Base-by-base conservation (phyloP, 2,329 filamentous ascomycete species). In the Pyrenophora seminiperda region DNA sequence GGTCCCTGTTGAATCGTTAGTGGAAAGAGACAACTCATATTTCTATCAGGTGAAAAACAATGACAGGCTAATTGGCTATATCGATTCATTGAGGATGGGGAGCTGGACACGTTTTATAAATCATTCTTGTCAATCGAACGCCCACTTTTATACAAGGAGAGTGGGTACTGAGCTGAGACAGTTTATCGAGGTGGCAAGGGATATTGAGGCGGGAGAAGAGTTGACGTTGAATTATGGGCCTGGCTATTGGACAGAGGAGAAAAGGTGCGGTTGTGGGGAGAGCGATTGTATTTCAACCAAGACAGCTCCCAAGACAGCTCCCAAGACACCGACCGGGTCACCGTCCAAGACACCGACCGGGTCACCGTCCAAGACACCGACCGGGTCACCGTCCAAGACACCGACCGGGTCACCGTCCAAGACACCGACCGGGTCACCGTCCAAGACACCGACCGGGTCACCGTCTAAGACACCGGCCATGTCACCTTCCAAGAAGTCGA, bases 21-120 rank as follows among this genome's bases (percentile, higher is more conserved):
- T n/a, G n/a, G n/a, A n/a, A n/a, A n/a, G n/a, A n/a, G n/a, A n/a
- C n/a, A n/a, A n/a, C n/a, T n/a, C n/a, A n/a, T n/a, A n/a, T n/a
- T n/a, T n/a, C n/a, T n/a, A n/a, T n/a, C n/a, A n/a, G n/a, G n/a
- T n/a, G 9, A 41, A 27, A 3, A 27, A 4, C 5, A 18, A 24
- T 5, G 38, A 30, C 1, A 13, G 7, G 5, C 1, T n/a, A n/a
- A n/a, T 30, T 11, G 38, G 38, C 7, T 14, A 14, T 10, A 11
- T 48, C 1, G 30, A 48, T 38, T 11, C 30, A 17, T 14, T 38
- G 38, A 20, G 32, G 4, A 32, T 49, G 11, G 46, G 46, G 13
- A 24, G 22, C 9, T 49, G 46, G 46, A 42, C 46, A 7, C 14
- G 39, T 15, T 49, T 49, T 33, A 5, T 37, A 7, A 49, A 49